Evolutionary conservation across 2,329 filamentous ascomycete genomes (phyloP).

Genomic region (Xylaria sp.): DNA sequence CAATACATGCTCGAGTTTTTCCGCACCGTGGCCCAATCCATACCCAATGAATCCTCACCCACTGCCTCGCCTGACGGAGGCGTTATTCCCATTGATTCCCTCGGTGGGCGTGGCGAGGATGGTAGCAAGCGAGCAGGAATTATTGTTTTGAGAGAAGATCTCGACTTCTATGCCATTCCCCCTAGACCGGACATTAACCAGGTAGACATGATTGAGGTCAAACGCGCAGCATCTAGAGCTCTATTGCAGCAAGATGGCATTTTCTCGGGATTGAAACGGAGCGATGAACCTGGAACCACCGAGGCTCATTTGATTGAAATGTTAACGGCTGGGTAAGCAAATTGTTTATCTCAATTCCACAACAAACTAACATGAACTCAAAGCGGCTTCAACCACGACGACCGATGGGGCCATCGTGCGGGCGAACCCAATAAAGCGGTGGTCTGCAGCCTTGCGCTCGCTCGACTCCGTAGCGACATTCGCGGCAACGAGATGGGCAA

Average conservation of each 20-base stretch:
- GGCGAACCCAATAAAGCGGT: slow-evolving; percentile 98
- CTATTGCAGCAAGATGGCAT: slow-evolving; percentile 90
- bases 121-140: slow-evolving; percentile 89
- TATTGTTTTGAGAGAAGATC: slow-evolving; percentile 92
- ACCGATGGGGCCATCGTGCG: slow-evolving; percentile 95
- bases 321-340: slow-evolving; percentile 90
- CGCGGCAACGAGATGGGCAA: slow-evolving; percentile 76
- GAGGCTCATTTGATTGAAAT: slow-evolving; percentile 99
- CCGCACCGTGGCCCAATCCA: slow-evolving; percentile 93
- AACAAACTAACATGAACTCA: slow-evolving; percentile 27
- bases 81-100: slow-evolving; percentile 72
- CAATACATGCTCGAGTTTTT: slow-evolving; percentile 99
- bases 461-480: slow-evolving; percentile 90
- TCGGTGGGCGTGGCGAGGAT: slow-evolving; percentile 64
- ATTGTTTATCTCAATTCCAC: background rate
- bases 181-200: slow-evolving; percentile 83
- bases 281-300: slow-evolving; percentile 93
- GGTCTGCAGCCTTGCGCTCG: slow-evolving; percentile 93
- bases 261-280: slow-evolving; percentile 92
- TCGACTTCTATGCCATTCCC: slow-evolving; percentile 97
- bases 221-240: slow-evolving; percentile 87
- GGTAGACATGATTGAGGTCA: slow-evolving; percentile 92
- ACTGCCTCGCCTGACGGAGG: slow-evolving; percentile 67
- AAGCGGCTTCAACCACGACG: slow-evolving; percentile 95
- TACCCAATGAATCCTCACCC: slow-evolving; percentile 75